These are phyloP conservation scores for Lactuca sativa DNA, from an alignment of 129 eudicot species.

Conservation along the genomic window DNA sequence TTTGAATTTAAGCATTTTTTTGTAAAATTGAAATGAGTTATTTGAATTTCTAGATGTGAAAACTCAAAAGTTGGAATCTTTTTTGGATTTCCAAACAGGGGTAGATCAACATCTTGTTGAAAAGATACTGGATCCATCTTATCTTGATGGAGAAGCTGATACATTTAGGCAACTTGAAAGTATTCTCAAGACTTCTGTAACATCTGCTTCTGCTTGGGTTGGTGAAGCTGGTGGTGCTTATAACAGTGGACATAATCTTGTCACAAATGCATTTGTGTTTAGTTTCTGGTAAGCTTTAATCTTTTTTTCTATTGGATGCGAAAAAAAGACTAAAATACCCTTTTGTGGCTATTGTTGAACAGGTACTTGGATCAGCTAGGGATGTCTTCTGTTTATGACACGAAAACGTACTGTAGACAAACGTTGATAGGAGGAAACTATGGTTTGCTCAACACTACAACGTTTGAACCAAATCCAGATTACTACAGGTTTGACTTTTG, in stretches of 20 bases:
- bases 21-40: not conserved
- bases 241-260: constrained; percentile 74
- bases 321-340: constrained; percentile 27
- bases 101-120: constrained; percentile 74
- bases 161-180: constrained; percentile 57
- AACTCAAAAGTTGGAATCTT: constrained; percentile 8
- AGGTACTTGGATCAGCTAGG: constrained; percentile 99
- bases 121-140: constrained; percentile 70
- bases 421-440: constrained; percentile 90
- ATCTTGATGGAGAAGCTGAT: constrained; percentile 64
- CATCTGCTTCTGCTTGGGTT: constrained; percentile 82
- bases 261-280: constrained; percentile 71
- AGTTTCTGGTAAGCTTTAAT: constrained; percentile 66
- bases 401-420: constrained; percentile 86
- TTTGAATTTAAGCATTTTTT: too few relatives aligned
- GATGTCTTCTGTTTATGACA: constrained; percentile 61
- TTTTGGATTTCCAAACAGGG: constrained; percentile 44
- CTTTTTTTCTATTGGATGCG: not conserved
- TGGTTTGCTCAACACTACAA: constrained; percentile 85
- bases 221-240: constrained; percentile 98
- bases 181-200: constrained; percentile 48
- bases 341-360: constrained; percentile 1
- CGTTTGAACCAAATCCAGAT: constrained; percentile 84
- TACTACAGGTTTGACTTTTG: constrained; percentile 69
- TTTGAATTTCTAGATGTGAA: constrained; percentile 4